These are phyloP conservation scores for Phialophora chinensis DNA, from an alignment of 2,329 filamentous ascomycete species.

Conservation along the genomic window DNA sequence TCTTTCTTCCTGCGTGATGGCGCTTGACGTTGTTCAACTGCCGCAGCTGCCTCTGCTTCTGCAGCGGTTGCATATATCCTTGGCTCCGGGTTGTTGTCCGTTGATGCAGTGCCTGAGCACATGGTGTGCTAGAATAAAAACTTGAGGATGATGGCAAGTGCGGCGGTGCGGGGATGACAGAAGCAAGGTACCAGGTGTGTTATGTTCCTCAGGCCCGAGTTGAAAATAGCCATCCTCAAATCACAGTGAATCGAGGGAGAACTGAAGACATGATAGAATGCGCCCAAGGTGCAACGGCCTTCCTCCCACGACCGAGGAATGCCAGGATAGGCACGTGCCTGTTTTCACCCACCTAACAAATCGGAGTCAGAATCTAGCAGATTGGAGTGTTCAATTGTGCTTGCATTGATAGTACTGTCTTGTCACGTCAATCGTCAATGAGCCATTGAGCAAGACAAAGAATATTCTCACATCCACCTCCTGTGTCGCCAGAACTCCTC, in stretches of 20 bases:
- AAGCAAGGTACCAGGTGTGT: not conserved
- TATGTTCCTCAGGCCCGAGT: not conserved
- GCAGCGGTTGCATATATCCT: not conserved
- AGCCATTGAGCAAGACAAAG: constrained; percentile 13
- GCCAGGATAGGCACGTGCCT: not conserved
- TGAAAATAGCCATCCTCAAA: not conserved
- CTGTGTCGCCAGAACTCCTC: not conserved
- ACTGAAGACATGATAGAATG: not conserved
- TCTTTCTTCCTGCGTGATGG: not conserved
- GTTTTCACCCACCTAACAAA: not conserved
- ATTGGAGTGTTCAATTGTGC: constrained; percentile 7
- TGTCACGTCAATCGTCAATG: constrained; percentile 3
- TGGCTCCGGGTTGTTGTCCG: not conserved
- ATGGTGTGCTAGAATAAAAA: not conserved
- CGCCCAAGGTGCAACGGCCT: not conserved
- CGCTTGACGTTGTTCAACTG: not conserved
- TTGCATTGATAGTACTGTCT: constrained; percentile 14
- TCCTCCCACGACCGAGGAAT: not conserved
- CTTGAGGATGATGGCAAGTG: not conserved
- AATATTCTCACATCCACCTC: constrained; percentile 5
- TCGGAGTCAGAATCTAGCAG: not conserved
- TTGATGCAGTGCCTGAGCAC: constrained; percentile 6
- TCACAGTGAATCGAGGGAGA: not conserved
- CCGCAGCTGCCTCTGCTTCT: not conserved
- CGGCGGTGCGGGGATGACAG: not conserved